These are phyloP conservation scores for Knoxia roxburghii DNA, from an alignment of 257 asterid genomes.

Conservation along the genomic window DNA sequence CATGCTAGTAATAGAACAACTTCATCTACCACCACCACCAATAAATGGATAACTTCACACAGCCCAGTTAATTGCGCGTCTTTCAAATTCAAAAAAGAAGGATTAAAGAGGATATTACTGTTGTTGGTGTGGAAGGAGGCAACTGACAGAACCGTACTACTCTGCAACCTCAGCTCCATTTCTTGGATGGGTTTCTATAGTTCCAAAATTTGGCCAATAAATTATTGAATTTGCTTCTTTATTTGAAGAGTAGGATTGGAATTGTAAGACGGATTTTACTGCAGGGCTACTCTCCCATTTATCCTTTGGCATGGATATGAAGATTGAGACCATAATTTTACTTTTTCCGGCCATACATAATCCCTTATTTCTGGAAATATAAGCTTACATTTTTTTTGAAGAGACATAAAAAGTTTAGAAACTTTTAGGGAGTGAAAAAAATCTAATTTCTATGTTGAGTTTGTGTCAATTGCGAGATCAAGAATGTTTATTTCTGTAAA, in stretches of 20 bases:
- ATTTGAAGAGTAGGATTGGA: not conserved
- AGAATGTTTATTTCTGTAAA: too few species aligned
- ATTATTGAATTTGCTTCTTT: not conserved
- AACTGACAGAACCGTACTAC: conserved; percentile 24
- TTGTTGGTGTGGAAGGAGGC: conserved; percentile 23
- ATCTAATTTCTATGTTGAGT: too few species aligned
- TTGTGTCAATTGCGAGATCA: too few species aligned
- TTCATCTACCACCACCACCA: conserved; percentile 11
- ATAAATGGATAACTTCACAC: not conserved
- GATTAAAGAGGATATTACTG: conserved; percentile 21
- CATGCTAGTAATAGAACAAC: not conserved
- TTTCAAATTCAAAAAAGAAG: too few species aligned
- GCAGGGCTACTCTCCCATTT: not conserved
- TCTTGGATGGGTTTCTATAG: not conserved
- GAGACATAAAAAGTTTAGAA: too few species aligned
- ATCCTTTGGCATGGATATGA: not conserved
- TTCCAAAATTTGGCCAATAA: not conserved
- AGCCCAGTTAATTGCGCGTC: not conserved
- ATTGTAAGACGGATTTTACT: not conserved
- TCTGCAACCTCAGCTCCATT: conserved; percentile 33
- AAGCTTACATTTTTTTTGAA: too few species aligned
- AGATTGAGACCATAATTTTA: too few species aligned
- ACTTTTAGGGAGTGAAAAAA: too few species aligned
- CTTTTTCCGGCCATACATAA: too few species aligned
- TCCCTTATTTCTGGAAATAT: too few species aligned